phyloP scores from a whole-genome alignment of 1,284 basidiomycete genomes.

The Coriolopsis trogii region DNA sequence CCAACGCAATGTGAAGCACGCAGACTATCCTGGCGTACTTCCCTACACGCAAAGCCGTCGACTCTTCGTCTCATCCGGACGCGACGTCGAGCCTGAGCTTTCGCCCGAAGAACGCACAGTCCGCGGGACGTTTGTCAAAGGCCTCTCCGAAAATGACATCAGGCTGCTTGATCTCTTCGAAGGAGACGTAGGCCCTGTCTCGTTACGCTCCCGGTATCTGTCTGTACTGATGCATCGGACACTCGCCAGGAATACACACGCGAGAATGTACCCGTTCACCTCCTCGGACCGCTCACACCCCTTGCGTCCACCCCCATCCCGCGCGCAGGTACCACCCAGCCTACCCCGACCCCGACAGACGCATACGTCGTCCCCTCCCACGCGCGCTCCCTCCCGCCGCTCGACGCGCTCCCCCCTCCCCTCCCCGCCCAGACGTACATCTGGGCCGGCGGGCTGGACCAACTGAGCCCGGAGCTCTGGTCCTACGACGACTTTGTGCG shows the following conservation, averaged over 20 bases:
- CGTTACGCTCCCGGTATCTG: not conserved
- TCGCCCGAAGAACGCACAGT: conserved; percentile 56
- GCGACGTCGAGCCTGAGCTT: conserved; percentile 47
- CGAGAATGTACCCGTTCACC: conserved; percentile 54
- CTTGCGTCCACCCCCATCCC: conserved; percentile 26
- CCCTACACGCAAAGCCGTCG: conserved; percentile 49
- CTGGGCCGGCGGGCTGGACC: conserved; percentile 49
- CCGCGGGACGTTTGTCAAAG: conserved; percentile 71
- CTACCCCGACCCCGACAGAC: conserved; percentile 35
- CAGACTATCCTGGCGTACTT: conserved; percentile 82
- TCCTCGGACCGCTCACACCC: conserved; percentile 46
- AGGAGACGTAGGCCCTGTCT: conserved; percentile 60
- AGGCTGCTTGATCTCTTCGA: conserved; percentile 75
- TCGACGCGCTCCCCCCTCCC: conserved; percentile 36
- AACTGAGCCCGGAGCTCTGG: conserved; percentile 71
- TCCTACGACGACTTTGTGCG: conserved; percentile 73
- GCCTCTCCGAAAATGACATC: conserved; percentile 64
- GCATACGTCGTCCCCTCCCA: conserved; percentile 42
- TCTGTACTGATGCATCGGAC: not conserved
- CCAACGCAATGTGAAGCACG: conserved; percentile 42
- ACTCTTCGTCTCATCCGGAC: conserved; percentile 41
- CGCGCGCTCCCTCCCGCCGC: conserved; percentile 43
- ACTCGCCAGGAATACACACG: conserved; percentile 71
- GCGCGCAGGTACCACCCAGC: conserved; percentile 35
- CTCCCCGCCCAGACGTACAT: conserved; percentile 72